Percentiles rank a stretch among this genome's conserved stretches.
Evolutionary conservation across 139 green algal genomes (phyloP).

Genomic region (Trebouxia sp.): DNA sequence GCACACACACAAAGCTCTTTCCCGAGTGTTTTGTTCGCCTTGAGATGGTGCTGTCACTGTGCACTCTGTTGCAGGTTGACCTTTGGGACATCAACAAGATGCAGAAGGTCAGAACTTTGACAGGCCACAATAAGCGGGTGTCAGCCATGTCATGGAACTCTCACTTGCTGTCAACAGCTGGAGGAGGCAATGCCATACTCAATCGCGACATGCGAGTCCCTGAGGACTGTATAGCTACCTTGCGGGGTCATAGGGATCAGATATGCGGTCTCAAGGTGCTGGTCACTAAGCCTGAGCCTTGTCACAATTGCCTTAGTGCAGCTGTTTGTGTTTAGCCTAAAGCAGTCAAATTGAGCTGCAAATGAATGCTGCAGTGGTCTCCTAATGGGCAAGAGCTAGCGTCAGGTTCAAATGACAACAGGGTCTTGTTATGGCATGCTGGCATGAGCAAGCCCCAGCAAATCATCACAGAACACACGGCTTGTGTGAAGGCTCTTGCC

Average conservation of each 20-base stretch:
- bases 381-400: slow-evolving; percentile 4
- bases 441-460: background rate
- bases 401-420: background rate
- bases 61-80: slow-evolving; percentile 8
- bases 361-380: slow-evolving; percentile 21
- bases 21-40: too few relatives aligned
- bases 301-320: too few relatives aligned
- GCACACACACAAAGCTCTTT: too few relatives aligned
- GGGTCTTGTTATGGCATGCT: background rate
- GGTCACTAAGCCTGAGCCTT: too few relatives aligned
- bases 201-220: slow-evolving; percentile 14
- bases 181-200: background rate
- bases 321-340: too few relatives aligned
- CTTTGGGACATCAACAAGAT: slow-evolving; percentile 13
- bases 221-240: background rate
- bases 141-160: slow-evolving; percentile 2
- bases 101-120: background rate
- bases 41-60: too few relatives aligned
- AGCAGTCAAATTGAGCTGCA: too few relatives aligned
- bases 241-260: background rate
- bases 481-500: slow-evolving; percentile 13
- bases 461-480: background rate
- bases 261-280: slow-evolving; percentile 9
- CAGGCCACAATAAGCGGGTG: background rate
- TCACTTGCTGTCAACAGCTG: background rate